These are phyloP conservation scores for Xylariaceae sp. DNA, from an alignment of 2,329 filamentous ascomycete species.

Conservation along the genomic window DNA sequence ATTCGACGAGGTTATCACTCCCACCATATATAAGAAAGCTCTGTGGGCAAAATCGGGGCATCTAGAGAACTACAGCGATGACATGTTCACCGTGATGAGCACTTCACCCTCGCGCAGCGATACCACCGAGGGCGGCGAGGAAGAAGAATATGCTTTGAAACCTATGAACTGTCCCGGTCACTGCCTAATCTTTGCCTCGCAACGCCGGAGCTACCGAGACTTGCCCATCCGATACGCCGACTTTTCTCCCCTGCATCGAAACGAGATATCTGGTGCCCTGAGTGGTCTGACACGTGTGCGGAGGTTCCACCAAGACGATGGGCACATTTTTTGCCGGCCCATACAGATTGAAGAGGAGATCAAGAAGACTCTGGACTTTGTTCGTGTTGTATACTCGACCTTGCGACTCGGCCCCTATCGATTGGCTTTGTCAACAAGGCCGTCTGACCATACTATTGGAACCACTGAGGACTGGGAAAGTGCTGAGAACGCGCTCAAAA, in stretches of 20 bases:
- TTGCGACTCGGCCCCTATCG: constrained; percentile 73
- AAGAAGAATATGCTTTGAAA: constrained; percentile 61
- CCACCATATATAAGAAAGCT: constrained; percentile 85
- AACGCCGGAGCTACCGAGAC: constrained; percentile 82
- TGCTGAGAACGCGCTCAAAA: constrained; percentile 62
- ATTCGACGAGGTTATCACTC: constrained; percentile 84
- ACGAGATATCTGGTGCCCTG: constrained; percentile 89
- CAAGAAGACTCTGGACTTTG: constrained; percentile 30
- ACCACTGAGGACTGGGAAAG: constrained; percentile 61
- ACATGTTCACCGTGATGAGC: constrained; percentile 81
- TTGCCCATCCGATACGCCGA: constrained; percentile 90
- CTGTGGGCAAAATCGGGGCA: constrained; percentile 85
- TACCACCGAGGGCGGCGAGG: constrained; percentile 22
- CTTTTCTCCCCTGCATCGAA: constrained; percentile 91
- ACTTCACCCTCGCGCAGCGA: constrained; percentile 39
- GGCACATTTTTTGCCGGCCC: constrained; percentile 85
- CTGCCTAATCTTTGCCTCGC: constrained; percentile 80
- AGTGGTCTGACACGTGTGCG: constrained; percentile 88
- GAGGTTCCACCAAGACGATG: constrained; percentile 93
- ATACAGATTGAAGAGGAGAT: constrained; percentile 59
- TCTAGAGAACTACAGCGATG: constrained; percentile 83
- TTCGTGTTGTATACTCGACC: constrained; percentile 47
- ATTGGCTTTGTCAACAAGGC: constrained; percentile 73
- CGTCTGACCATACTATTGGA: constrained; percentile 73
- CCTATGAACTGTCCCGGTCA: constrained; percentile 99